These are phyloP conservation scores for Hondaea fermentalgiana DNA, from an alignment of 108 stramenopile genomes.

Conservation along the genomic window DNA sequence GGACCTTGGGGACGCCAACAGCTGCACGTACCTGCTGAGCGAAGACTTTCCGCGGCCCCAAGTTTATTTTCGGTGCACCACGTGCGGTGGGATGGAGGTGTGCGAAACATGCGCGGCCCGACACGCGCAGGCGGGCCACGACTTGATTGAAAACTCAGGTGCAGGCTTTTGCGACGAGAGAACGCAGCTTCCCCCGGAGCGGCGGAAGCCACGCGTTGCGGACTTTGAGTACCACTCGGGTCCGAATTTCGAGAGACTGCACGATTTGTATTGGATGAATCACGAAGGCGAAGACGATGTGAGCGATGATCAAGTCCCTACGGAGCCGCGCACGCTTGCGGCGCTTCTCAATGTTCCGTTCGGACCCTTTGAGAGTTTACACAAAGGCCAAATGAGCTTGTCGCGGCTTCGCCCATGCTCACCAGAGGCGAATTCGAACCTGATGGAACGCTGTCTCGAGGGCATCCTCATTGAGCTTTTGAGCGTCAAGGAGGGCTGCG, in stretches of 20 bases:
- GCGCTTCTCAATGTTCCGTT: background rate
- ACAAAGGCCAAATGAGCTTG: background rate
- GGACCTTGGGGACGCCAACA: background rate
- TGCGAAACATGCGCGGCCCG: background rate
- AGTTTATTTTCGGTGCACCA: background rate
- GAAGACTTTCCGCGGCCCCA: background rate
- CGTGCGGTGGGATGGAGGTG: background rate
- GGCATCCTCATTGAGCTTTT: slow-evolving; percentile 2
- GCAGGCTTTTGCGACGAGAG: background rate
- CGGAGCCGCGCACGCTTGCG: slow-evolving; percentile 12
- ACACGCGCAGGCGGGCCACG: background rate
- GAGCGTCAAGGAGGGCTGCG: background rate
- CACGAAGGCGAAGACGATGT: background rate
- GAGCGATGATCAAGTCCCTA: background rate
- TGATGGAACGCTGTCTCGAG: background rate
- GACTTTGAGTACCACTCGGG: background rate
- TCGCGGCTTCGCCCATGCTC: background rate
- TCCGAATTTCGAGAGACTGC: background rate
- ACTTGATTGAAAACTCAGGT: background rate
- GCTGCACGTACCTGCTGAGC: background rate
- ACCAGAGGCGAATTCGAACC: background rate
- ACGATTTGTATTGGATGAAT: slow-evolving; percentile 14
- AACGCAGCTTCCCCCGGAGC: background rate
- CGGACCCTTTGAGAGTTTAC: background rate
- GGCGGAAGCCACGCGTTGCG: background rate